Evolutionary conservation across 176 grass and related monocot genomes (phyloP), one percentile per base, ranked within the genome.

Genomic region (Cenchrus purpureus): DNA sequence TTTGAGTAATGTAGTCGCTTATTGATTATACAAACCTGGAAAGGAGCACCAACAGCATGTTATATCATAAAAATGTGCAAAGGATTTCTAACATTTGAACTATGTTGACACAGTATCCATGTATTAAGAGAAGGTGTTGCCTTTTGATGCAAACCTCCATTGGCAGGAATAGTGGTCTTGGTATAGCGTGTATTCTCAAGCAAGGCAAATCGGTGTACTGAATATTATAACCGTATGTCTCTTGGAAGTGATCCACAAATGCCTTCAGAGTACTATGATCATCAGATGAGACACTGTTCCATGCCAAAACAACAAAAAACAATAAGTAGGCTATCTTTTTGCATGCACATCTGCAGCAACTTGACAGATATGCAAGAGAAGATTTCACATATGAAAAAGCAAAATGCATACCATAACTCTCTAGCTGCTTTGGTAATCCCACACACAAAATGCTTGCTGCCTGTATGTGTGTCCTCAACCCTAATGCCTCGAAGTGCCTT

Each of bases 191-290:
- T 68, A 94, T 83, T 89, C 89, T 76, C 83, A 94, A 88, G 65
- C 92, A 94, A 82, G 92, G 92, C 61, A 91, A 86, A 87, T 86
- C 84, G 22, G 92, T 94, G 73, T 91, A 80, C 55, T 91, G 75
- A 73, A 94, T 94, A 78, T 84, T 91, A 67, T 91, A 91, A 48
- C 86, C 86, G 32, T 91, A 89, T 0, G 83, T 94, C 63, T 94
- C 92, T 25, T 87, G 76, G 68, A 94, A 94, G 55, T 91, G 89
- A 63, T 91, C 83, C 73, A 94, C 92, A 10, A 91, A 89, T 74
- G 86, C 76, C 74, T 94, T 94, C 76, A 84, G 79, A 77, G 92
- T 89, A 76, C 92, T 86, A 16, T 76, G 82, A 14, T 91, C 92
- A 68, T 88, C 92, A 48, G 89, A 89, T 20, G 86, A 86, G 76